These are phyloP conservation scores for Voacanga thouarsii DNA, from an alignment of 257 asterid species.

Conservation along the genomic window DNA sequence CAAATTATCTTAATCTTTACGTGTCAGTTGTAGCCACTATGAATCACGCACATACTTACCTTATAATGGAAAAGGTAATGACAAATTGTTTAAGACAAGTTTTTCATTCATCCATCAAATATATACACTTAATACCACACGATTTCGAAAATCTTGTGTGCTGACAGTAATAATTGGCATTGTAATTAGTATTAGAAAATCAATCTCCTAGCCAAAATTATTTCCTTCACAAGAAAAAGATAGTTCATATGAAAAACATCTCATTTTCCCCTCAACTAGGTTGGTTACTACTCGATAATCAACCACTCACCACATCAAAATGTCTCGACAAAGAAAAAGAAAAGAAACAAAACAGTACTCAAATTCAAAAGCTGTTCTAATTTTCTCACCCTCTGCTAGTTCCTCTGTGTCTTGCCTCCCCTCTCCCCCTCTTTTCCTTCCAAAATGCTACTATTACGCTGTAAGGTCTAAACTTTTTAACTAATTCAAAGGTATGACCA, in stretches of 20 bases:
- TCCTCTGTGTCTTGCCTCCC: background rate
- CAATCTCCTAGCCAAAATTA: background rate
- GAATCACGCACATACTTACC: background rate
- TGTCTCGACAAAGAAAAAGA: background rate
- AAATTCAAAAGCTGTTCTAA: background rate
- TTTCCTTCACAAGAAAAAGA: background rate
- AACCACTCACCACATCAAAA: background rate
- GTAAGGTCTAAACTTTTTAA: background rate
- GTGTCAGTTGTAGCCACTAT: background rate
- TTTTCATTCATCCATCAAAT: background rate
- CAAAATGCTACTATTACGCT: background rate
- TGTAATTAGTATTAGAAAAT: background rate
- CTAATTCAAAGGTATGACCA: background rate
- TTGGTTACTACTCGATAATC: too few species aligned
- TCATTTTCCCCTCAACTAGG: background rate
- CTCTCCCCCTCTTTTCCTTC: background rate
- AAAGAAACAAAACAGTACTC: background rate
- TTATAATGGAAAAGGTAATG: background rate
- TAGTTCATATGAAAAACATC: background rate
- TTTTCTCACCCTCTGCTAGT: background rate
- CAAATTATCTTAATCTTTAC: background rate
- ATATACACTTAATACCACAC: background rate
- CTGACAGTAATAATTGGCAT: too few species aligned
- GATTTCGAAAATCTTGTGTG: too few species aligned
- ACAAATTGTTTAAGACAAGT: background rate